Evolutionary conservation across 371 early-diverging fungal species (phyloP), one percentile per base, ranked within the genome.

Genomic region (Actinomucor elegans): DNA sequence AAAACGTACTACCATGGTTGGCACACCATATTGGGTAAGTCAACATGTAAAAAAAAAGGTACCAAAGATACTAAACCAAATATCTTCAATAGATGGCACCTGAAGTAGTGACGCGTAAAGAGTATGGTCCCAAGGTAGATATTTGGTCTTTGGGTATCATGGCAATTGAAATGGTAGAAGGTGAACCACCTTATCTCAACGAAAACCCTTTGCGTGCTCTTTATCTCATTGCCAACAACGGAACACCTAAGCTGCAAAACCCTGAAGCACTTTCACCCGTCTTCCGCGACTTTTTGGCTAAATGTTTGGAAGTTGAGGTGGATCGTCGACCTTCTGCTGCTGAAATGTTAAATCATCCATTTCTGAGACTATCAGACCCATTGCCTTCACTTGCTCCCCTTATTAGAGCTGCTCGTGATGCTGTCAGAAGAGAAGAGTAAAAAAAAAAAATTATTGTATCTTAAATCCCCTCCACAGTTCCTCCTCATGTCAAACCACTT

Each of bases 101-200:
- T 4, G 97, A 95, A 69, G 94, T 97, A 0, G 97, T 99, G 12
- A 93, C 85, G 20, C 83, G 91, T 28, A 93, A 93, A 60, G 93
- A 89, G 57, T 97, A 97, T 63, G 94, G 93, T 6, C 88, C 88
- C 43, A 90, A 89, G 66, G 94, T 94, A 26, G 99, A 99, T 68
- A 85, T 97, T 28, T 99, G 99, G 99, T 93, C 94, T 6, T 71
- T 98, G n/a, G 99, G 98, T 10, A 96, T 99, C 55, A 92, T 97
- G 85, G 85, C 93, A 4, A 94, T 96, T 55, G 96, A 97, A 73
- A 90, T 94, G 90, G 68, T 93, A 15, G 90, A 94, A 66, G 92
- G 94, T 10, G 94, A 94, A 61, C 96, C 97, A n/a, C 99, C 99
- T 26, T 99, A 97, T 66, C 71, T 97, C 27, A 90, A 95, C 51